Evolutionary conservation across 768 basidiomycete species (phyloP).

Genomic region (Hygrophorus russula): DNA sequence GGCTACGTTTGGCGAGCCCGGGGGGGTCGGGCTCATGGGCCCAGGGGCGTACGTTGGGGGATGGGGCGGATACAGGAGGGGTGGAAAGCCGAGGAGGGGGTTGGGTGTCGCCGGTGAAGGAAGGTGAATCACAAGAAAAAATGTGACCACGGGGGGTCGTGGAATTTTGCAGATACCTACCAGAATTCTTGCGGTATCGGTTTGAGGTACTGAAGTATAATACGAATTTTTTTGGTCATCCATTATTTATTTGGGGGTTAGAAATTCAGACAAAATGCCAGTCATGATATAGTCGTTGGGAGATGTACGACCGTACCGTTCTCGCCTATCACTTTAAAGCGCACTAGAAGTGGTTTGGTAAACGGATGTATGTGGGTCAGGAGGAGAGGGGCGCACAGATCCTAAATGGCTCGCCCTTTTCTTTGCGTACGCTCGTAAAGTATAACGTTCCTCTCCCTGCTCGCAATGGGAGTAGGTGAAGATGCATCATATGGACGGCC

Average conservation of each 20-base stretch:
- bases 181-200: no score
- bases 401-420: slow-evolving; percentile 59
- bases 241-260: background rate
- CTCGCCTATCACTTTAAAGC: slow-evolving; percentile 58
- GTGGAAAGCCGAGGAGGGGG: slow-evolving; percentile 14
- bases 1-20: slow-evolving; percentile 81
- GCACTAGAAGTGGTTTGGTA: slow-evolving; percentile 31
- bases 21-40: slow-evolving; percentile 66
- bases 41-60: slow-evolving; percentile 50
- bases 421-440: slow-evolving; percentile 73
- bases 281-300: background rate
- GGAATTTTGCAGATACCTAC: no score
- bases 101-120: background rate
- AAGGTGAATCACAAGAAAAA: no score
- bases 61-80: slow-evolving; percentile 60
- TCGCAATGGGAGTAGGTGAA: background rate
- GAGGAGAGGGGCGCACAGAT: slow-evolving; percentile 39
- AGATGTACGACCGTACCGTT: slow-evolving; percentile 38
- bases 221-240: background rate
- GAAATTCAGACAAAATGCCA: slow-evolving; percentile 15
- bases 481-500: background rate
- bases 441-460: slow-evolving; percentile 67
- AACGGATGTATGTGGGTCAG: background rate
- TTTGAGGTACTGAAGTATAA: no score
- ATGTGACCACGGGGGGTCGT: no score